Base-by-base conservation (phyloP, 108 stramenopile species). In the Mayamaea pseudoterrestris region DNA sequence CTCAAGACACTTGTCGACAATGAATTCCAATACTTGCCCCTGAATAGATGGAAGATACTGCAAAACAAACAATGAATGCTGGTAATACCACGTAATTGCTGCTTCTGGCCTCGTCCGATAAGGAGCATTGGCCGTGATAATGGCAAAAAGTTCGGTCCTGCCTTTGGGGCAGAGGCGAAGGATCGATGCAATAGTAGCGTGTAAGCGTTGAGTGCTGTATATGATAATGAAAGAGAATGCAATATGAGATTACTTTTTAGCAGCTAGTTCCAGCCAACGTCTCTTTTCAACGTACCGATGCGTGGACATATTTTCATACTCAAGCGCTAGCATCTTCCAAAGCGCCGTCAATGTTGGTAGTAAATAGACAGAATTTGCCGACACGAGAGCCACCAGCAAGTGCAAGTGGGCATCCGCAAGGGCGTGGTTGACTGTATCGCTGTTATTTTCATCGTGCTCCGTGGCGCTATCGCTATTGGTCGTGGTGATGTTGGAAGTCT, bases 1-100 rank as follows among this genome's bases (percentile, higher is more conserved):
- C 63, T 95, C 94, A 45, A 98, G 50, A 26, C 90, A 90, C 41
- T 76, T 80, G 37, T 90, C 88, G 23, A 96, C 70, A 25, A 90
- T 59, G 13, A 74, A 31, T 25, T 68, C 72, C 30, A 78, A 41
- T 5, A 78, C 9, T 27, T 59, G 54, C n/a, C 50, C 40, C 14
- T 65, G 57, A 21, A 74, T 61, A 7, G 54, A 44, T 0, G 72
- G 72, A 3, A 63, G 26, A 57, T 78, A 78, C 0, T 65, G 55
- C 21, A 71, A 12, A 0, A 74, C 66, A 7, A 31, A 9, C 26
- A 78, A 55, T 1, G 55, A 46, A 17, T 71, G 66, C 14, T 54
- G 49, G 30, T 42, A 54, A 37, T 68, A 78, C 50, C 64, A 57
- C 7, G 45, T 26, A n/a, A 67, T 13, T 16, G 35, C 27, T 2